These are phyloP conservation scores for Corynascus novoguineensis DNA, from an alignment of 495 filamentous ascomycete species.

Conservation along the genomic window DNA sequence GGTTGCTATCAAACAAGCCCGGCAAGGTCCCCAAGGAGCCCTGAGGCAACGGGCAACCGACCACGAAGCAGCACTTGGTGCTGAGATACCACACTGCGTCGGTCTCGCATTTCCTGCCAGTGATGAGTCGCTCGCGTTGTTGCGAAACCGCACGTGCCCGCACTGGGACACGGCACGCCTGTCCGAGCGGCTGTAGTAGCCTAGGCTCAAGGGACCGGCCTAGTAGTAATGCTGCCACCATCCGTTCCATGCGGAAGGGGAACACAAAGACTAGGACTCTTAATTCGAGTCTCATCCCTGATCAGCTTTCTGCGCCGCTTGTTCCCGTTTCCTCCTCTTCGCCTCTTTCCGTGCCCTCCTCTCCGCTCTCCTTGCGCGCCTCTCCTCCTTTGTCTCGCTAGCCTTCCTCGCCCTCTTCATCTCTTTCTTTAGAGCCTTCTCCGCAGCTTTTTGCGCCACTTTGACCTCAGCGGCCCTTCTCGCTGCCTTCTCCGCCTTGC, in stretches of 20 bases:
- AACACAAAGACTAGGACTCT: not conserved
- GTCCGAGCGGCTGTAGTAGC: not conserved
- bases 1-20: slow-evolving; percentile 73
- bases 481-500: slow-evolving; percentile 21
- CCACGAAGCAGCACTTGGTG: not conserved
- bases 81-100: not conserved
- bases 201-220: not conserved
- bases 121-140: not conserved
- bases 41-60: slow-evolving; percentile 10
- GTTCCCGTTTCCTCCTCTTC: slow-evolving; percentile 25
- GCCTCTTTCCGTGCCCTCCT: slow-evolving; percentile 43
- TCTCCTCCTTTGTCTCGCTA: slow-evolving; percentile 36
- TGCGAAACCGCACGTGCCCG: not conserved
- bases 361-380: slow-evolving; percentile 39
- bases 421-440: slow-evolving; percentile 24
- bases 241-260: not conserved
- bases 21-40: slow-evolving; percentile 58
- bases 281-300: slow-evolving; percentile 10
- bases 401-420: slow-evolving; percentile 22
- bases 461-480: slow-evolving; percentile 11
- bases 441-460: slow-evolving; percentile 7
- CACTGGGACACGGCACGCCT: not conserved
- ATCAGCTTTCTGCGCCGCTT: not conserved
- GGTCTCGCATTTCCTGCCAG: not conserved
- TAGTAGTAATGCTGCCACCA: not conserved